phyloP scores from a whole-genome alignment of 2,329 filamentous ascomycete species.

The Gaeumannomyces tritici region DNA sequence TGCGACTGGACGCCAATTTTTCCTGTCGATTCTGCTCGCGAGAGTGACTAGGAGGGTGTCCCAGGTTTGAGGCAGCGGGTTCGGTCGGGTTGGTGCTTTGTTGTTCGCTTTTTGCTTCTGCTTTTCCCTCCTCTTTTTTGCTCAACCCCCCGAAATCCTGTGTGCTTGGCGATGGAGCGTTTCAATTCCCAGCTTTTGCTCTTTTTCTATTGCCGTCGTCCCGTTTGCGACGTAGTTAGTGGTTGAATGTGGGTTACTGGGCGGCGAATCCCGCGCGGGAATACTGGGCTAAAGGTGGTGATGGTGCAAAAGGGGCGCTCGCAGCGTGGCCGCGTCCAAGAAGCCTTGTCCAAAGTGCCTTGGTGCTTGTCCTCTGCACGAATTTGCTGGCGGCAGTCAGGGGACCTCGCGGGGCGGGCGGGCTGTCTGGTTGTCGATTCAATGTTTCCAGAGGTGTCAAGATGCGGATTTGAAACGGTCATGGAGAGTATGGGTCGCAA shows the following conservation, averaged over 20 bases:
- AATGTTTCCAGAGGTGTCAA: conserved; percentile 6
- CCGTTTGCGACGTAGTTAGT: background rate
- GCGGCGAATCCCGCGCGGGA: background rate
- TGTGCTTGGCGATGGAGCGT: background rate
- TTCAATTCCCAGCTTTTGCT: background rate
- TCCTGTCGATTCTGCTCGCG: background rate
- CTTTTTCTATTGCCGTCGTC: background rate
- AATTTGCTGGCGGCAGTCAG: background rate
- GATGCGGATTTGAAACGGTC: conserved; percentile 5
- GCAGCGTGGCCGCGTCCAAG: background rate
- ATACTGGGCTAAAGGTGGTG: background rate
- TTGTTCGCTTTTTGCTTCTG: background rate
- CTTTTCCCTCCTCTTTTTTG: background rate
- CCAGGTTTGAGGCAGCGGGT: no score
- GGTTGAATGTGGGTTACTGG: background rate
- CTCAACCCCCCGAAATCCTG: background rate
- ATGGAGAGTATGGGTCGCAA: conserved; percentile 3
- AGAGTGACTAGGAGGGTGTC: no score
- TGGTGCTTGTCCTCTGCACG: background rate
- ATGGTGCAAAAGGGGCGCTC: background rate
- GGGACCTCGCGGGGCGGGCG: background rate
- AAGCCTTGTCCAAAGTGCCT: background rate
- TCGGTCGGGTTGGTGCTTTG: background rate
- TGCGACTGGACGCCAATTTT: background rate
- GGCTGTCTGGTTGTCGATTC: background rate